phyloP scores from a whole-genome alignment of 345 rosid genomes.

The Brassica juncea region DNA sequence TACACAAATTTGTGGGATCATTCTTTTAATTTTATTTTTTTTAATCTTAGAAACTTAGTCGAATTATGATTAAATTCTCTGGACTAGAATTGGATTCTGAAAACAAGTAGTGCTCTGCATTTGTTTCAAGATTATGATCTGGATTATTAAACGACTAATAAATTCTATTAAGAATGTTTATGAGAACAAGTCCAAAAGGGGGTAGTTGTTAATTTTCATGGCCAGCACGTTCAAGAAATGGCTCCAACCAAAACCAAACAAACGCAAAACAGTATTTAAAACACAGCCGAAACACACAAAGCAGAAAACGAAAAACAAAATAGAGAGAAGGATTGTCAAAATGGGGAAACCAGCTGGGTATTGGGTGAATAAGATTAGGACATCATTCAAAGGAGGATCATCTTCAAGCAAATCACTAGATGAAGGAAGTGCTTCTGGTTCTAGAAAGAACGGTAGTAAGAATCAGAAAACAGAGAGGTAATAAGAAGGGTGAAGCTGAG shows the following conservation, averaged over 20 bases:
- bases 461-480: constrained; percentile 32
- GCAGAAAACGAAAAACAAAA: not conserved
- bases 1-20: not conserved
- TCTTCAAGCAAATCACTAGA: constrained; percentile 43
- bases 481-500: constrained; percentile 33
- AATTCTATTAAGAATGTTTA: not conserved
- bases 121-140: constrained; percentile 24
- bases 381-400: constrained; percentile 45
- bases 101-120: constrained; percentile 43
- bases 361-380: constrained; percentile 42
- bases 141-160: constrained; percentile 8
- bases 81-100: constrained; percentile 20
- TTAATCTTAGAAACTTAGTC: not conserved
- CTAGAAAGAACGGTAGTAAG: constrained; percentile 33
- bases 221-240: constrained; percentile 41
- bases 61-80: not conserved
- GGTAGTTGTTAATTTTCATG: constrained; percentile 16
- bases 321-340: not conserved
- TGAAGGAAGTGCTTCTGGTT: constrained; percentile 42
- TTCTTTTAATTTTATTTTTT: not conserved
- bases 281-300: constrained; percentile 20
- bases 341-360: constrained; percentile 47
- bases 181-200: constrained; percentile 22
- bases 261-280: constrained; percentile 32
- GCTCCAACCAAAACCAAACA: constrained; percentile 38